Evolutionary conservation across 2,329 filamentous ascomycete genomes (phyloP).

Genomic region (Colletotrichum lentis): DNA sequence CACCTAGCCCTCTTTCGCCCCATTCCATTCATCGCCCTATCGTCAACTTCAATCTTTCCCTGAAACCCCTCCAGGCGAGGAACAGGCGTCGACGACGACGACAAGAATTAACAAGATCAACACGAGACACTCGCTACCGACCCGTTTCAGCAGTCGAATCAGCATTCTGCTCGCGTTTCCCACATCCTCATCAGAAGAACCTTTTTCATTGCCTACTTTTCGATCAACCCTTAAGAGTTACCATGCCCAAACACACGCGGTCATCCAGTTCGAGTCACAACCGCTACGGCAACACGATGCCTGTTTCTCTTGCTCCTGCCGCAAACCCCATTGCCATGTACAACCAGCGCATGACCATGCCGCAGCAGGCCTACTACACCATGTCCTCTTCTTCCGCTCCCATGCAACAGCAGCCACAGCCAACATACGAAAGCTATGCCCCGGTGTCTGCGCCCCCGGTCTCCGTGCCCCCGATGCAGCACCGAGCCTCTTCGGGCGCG

Average conservation of each 20-base stretch:
- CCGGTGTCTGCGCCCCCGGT: constrained; percentile 45
- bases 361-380: constrained; percentile 51
- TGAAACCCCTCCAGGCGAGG: constrained; percentile 38
- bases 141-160: constrained; percentile 29
- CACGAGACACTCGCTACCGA: constrained; percentile 29
- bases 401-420: constrained; percentile 46
- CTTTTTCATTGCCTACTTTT: constrained; percentile 37
- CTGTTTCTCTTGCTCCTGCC: constrained; percentile 52
- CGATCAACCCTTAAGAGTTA: constrained; percentile 40
- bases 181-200: constrained; percentile 33
- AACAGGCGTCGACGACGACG: neutral
- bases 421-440: constrained; percentile 53
- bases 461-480: constrained; percentile 51
- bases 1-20: constrained; percentile 29
- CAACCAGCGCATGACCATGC: constrained; percentile 52
- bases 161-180: constrained; percentile 33
- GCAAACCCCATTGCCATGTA: constrained; percentile 52
- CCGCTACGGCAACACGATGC: constrained; percentile 49
- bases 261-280: constrained; percentile 50
- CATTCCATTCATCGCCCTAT: neutral
- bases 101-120: neutral
- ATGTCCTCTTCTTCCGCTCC: constrained; percentile 48
- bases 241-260: constrained; percentile 58
- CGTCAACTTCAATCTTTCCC: constrained; percentile 9
- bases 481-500: constrained; percentile 68